Base-by-base conservation (phyloP, 805 yeast species). In the Yamadazyma nakazawae region DNA sequence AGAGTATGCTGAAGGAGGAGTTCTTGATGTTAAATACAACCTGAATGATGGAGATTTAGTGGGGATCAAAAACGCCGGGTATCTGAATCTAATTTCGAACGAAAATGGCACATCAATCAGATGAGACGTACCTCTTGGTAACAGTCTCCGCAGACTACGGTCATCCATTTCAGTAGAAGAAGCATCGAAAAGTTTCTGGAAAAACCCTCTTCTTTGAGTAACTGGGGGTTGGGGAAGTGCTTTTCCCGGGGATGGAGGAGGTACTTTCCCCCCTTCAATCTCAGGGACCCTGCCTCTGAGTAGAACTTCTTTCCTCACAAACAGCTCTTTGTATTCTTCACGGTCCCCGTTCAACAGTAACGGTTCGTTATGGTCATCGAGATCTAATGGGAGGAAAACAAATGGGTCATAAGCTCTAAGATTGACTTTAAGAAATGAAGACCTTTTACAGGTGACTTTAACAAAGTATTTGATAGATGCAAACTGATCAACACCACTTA, bases 371-470 rank as follows among this genome's bases (percentile, higher is more conserved):
- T 55, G 55, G 41, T 49, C 39, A 54, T 67, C 63, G 43, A 62
- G 49, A 56, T 67, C 81, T 32, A 74, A 58, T 0, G 88, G 87
- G 26, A 79, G 59, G 51, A 83, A 79, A 2, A 67, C 62, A 52
- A 84, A 78, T 4, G 82, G 84, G 39, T 72, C 72, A 40, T 57
- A 58, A 10, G 72, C 59, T 34, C 86, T 64, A 28, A 74, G 55
- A 49, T 80, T 82, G 24, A 69, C 42, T 45, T 74, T 74, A 46
- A 79, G 64, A 28, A 80, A 55, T 2, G 81, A 70, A 1, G 82
- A 62, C 39, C 82, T 58, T 47, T 76, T 78, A 36, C 82, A 81
- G 0, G 87, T 82, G 9, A 73, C 85, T 60, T 82, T 82, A 45
- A 83, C 70, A 56, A 75, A 82, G 57, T 82, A 82, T 46, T 71